phyloP scores from a whole-genome alignment of 1,284 basidiomycete genomes.

The Leccinum fallax region DNA sequence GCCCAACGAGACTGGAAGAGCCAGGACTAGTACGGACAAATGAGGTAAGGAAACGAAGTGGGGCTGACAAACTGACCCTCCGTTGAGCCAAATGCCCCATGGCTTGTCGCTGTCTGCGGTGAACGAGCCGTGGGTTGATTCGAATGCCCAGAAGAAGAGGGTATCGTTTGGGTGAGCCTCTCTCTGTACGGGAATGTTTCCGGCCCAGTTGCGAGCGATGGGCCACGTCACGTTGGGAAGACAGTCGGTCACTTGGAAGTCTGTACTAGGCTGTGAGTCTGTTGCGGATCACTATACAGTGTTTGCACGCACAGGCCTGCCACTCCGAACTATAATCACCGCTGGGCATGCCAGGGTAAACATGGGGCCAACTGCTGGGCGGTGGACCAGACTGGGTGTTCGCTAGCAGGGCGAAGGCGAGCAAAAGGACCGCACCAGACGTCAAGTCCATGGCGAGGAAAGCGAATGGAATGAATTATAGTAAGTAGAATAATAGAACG shows the following conservation, averaged over 20 bases:
- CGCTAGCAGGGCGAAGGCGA: slow-evolving; percentile 11
- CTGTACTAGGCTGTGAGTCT: slow-evolving; percentile 32
- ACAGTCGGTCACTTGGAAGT: slow-evolving; percentile 55
- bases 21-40: slow-evolving; percentile 51
- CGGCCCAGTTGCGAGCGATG: slow-evolving; percentile 60
- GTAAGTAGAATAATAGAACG: too few species aligned
- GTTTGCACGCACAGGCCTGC: slow-evolving; percentile 57
- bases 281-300: too few species aligned
- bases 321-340: slow-evolving; percentile 58
- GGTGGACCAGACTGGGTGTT: slow-evolving; percentile 29
- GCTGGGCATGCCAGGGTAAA: slow-evolving; percentile 35
- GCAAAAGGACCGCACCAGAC: slow-evolving; percentile 7
- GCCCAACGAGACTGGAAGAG: slow-evolving; percentile 65
- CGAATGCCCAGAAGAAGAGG: slow-evolving; percentile 73
- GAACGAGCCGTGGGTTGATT: slow-evolving; percentile 61
- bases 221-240: slow-evolving; percentile 68
- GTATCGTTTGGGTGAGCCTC: slow-evolving; percentile 70
- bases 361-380: slow-evolving; percentile 37
- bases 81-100: slow-evolving; percentile 78
- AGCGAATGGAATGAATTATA: neutral
- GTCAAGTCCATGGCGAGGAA: slow-evolving; percentile 23
- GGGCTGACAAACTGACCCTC: slow-evolving; percentile 49
- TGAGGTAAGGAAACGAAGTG: neutral
- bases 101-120: slow-evolving; percentile 51
- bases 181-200: slow-evolving; percentile 67